phyloP scores from a whole-genome alignment of 2,329 filamentous ascomycete genomes.

The Cladosporium sp. region DNA sequence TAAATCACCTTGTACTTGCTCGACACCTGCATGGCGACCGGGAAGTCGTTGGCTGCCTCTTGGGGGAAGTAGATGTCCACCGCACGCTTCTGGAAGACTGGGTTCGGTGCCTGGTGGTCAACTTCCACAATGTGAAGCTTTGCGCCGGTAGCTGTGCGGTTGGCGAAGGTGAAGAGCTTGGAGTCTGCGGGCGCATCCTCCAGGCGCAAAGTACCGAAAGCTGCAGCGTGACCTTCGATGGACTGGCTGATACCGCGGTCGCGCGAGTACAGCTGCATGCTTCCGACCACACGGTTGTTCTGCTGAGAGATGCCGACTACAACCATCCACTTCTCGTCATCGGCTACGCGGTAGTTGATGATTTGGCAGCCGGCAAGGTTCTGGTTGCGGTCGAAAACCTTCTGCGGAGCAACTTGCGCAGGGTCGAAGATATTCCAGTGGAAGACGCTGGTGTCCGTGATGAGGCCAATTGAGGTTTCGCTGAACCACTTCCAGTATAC shows the following conservation, averaged over 20 bases:
- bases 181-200: constrained; percentile 87
- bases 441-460: constrained; percentile 86
- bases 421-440: constrained; percentile 97
- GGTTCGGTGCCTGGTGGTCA: constrained; percentile 85
- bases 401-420: constrained; percentile 70
- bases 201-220: constrained; percentile 82
- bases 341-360: constrained; percentile 97
- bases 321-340: constrained; percentile 97
- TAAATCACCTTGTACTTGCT: constrained; percentile 96
- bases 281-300: constrained; percentile 86
- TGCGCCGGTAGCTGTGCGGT: constrained; percentile 79
- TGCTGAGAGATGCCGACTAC: constrained; percentile 94
- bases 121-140: constrained; percentile 98
- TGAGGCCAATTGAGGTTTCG: constrained; percentile 78
- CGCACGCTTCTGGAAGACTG: constrained; percentile 87
- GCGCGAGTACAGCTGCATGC: constrained; percentile 95
- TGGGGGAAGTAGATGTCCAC: constrained; percentile 97
- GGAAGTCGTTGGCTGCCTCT: constrained; percentile 94
- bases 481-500: constrained; percentile 99
- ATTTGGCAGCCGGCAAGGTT: constrained; percentile 93
- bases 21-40: constrained; percentile 94
- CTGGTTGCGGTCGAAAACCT: constrained; percentile 90
- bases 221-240: constrained; percentile 94
- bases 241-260: constrained; percentile 95
- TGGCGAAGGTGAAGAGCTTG: constrained; percentile 94